These are phyloP conservation scores for Eucalyptus cloeziana DNA, from an alignment of 345 rosid species.

Conservation along the genomic window DNA sequence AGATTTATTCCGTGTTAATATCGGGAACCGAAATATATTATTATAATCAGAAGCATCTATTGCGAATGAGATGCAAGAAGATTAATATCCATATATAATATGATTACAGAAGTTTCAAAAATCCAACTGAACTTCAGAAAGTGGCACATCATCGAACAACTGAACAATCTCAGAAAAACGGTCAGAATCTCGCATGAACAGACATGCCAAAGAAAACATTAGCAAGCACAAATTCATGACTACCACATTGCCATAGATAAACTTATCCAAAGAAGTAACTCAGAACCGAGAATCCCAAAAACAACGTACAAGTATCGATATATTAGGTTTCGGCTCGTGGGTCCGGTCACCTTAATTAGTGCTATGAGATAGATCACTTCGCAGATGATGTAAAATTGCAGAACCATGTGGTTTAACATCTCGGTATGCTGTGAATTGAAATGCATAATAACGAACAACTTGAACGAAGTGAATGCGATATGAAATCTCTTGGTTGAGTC, in stretches of 20 bases:
- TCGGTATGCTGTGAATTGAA: not conserved
- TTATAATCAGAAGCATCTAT: not conserved
- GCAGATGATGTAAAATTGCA: not conserved
- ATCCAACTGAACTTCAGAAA: not conserved
- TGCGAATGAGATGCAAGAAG: not conserved
- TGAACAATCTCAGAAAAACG: not conserved
- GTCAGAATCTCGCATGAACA: accelerated
- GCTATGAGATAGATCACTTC: not conserved
- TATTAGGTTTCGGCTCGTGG: not conserved
- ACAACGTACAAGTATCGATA: not conserved
- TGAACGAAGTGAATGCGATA: not conserved
- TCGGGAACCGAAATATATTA: not conserved
- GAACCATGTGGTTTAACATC: accelerated
- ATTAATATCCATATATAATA: not conserved
- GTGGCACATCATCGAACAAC: accelerated
- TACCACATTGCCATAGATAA: not conserved
- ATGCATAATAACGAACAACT: not conserved
- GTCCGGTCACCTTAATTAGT: not conserved
- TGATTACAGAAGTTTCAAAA: not conserved
- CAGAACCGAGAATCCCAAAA: not conserved
- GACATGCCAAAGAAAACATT: not conserved
- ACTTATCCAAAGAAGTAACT: not conserved
- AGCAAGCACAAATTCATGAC: not conserved
- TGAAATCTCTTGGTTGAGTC: not conserved
- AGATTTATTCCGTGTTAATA: not conserved